Conservation (phyloP, 495 filamentous ascomycete species). For the Jackrogersella minutella region DNA sequence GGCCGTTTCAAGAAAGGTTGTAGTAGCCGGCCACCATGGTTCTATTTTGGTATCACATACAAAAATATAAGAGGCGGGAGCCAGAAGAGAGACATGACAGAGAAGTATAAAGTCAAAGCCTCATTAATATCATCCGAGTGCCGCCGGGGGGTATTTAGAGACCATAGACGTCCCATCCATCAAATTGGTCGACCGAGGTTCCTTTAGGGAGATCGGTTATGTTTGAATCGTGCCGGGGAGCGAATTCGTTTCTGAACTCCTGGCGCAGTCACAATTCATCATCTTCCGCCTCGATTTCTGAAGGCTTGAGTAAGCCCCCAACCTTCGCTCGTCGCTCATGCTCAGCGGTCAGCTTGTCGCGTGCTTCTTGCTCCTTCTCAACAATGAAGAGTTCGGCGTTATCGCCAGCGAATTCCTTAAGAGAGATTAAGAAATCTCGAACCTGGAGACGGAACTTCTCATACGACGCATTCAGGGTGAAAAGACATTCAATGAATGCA, state of each 20-base stretch:
- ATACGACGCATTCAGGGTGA: slow-evolving; percentile 80
- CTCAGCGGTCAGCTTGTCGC: slow-evolving; percentile 81
- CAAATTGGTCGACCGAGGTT: slow-evolving; percentile 46
- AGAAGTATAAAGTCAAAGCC: slow-evolving; percentile 25
- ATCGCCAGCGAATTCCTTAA: slow-evolving; percentile 94
- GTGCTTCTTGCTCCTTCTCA: slow-evolving; percentile 85
- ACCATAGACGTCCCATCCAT: slow-evolving; percentile 63
- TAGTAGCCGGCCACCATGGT: slow-evolving; percentile 13
- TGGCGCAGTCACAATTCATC: slow-evolving; percentile 89
- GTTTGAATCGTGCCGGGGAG: slow-evolving; percentile 42
- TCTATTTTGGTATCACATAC: slow-evolving; percentile 44
- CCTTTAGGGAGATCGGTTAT: slow-evolving; percentile 19
- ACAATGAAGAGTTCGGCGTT: slow-evolving; percentile 95
- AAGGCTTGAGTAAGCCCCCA: slow-evolving; percentile 89
- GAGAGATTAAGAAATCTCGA: slow-evolving; percentile 94
- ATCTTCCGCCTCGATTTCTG: slow-evolving; percentile 80
- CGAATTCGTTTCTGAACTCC: slow-evolving; percentile 69
- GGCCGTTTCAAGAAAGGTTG: slow-evolving; percentile 8
- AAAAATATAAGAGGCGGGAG: slow-evolving; percentile 23
- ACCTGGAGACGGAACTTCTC: slow-evolving; percentile 91
- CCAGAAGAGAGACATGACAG: slow-evolving; percentile 14
- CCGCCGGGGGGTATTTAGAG: slow-evolving; percentile 46
- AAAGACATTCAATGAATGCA: slow-evolving; percentile 85
- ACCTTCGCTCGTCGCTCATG: slow-evolving; percentile 90
- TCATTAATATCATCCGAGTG: slow-evolving; percentile 11